Evolutionary conservation across 352 stramenopile species (phyloP), one percentile per base, ranked within the genome.

Genomic region (Globisporangium yorkense): DNA sequence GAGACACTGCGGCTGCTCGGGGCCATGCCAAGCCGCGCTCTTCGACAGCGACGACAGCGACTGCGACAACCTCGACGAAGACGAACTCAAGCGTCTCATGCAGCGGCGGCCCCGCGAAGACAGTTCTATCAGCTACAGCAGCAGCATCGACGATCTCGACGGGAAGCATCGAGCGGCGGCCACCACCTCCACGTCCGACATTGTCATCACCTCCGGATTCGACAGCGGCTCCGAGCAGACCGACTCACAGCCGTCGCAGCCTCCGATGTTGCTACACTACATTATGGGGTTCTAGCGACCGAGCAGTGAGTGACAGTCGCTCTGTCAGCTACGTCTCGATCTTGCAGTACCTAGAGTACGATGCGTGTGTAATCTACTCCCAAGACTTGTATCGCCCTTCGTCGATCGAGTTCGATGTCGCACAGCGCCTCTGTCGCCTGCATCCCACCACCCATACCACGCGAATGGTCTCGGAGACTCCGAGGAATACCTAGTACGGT

Each of bases 221-320:
- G 37, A 43, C 37, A 43, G 37, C 37, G 43, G 18, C 18, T 48
- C 43, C n/a, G 45, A 50, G n/a, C 9, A 13, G n/a, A 37, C 5
- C 54, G 44, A 35, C 20, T 54, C 16, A 5, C 29, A 43, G 33
- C 29, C 29, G 39, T 31, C 45, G 16, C 52, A 47, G n/a, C 39
- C 56, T 13, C 48, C 56, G 29, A 47, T 57, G 40, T 8, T 62
- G 27, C 49, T 62, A n/a, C 56, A 62, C 48, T 57, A 56, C 29
- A 49, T 62, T 49, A 37, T 62, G 56, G 48, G 47, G 31, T 62
- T 62, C 31, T 62, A 43, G 43, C 37, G 5, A 10, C 5, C 33
- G 33, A 6, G 33, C 33, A 37, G 33, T 37, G 33, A 10, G 10
- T 15, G 35, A 40, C 2, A 4, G 10, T 15, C 35, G 8, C 24